Conservation (phyloP, 2,329 filamentous ascomycete genomes). For the Penicillium sp. region DNA sequence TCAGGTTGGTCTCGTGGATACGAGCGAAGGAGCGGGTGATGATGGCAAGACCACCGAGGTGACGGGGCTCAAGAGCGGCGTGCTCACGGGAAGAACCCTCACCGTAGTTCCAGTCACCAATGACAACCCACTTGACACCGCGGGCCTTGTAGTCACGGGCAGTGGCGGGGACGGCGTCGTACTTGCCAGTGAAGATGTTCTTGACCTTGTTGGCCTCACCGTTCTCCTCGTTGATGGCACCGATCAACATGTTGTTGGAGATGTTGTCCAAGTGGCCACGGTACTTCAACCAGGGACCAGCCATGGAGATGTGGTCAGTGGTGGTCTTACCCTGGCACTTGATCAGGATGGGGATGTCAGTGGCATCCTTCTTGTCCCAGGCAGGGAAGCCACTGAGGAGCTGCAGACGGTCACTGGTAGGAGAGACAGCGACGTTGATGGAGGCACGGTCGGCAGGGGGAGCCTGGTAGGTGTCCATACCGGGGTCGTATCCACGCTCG, state of each 20-base stretch:
- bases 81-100: conserved; percentile 98
- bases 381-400: conserved; percentile 79
- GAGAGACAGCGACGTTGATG: conserved; percentile 79
- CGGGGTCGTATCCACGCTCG: conserved; percentile 79
- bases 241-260: conserved; percentile 94
- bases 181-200: conserved; percentile 82
- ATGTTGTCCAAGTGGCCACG: conserved; percentile 99
- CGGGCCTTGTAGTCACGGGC: conserved; percentile 98
- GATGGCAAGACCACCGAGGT: conserved; percentile 95
- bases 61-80: conserved; percentile 93
- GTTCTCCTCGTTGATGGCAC: conserved; percentile 92
- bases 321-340: conserved; percentile 97
- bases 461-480: conserved; percentile 92
- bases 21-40: conserved; percentile 94
- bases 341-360: conserved; percentile 85
- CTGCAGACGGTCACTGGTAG: conserved; percentile 90
- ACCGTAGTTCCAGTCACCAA: conserved; percentile 99
- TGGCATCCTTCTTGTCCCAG: conserved; percentile 91
- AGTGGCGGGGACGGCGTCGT: conserved; percentile 84
- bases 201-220: conserved; percentile 96
- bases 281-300: conserved; percentile 97
- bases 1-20: conserved; percentile 99
- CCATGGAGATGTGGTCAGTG: conserved; percentile 94
- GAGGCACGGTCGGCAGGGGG: conserved; percentile 75
- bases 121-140: conserved; percentile 92